Evolutionary conservation across 306 rosid species (phyloP).

Genomic region (Carpinus viminea): DNA sequence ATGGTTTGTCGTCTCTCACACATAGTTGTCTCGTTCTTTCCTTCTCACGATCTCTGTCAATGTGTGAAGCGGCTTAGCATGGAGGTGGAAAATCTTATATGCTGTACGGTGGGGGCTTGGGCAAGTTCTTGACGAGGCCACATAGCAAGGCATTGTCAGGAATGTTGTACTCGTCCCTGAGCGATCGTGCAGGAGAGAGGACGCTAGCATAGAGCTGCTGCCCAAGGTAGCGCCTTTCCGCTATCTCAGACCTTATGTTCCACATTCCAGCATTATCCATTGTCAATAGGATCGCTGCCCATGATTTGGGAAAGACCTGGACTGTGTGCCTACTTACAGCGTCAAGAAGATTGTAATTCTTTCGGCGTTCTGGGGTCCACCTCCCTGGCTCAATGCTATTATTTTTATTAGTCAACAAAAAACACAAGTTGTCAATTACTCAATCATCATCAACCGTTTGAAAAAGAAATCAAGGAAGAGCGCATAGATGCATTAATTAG

Average conservation of each 20-base stretch:
- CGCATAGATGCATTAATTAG: background rate
- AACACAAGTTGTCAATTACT: background rate
- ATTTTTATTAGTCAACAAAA: background rate
- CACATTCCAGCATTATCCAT: conserved; percentile 70
- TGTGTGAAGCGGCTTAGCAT: background rate
- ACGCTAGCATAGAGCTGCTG: conserved; percentile 64
- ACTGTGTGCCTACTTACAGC: conserved; percentile 74
- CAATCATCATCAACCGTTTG: background rate
- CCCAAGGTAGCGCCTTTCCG: conserved; percentile 66
- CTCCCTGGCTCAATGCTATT: conserved; percentile 68
- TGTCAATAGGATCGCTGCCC: conserved; percentile 60
- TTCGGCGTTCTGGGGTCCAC: conserved; percentile 65
- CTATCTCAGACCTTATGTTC: conserved; percentile 59
- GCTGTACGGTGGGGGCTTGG: conserved; percentile 44
- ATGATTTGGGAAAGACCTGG: conserved; percentile 72
- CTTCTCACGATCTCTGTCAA: background rate
- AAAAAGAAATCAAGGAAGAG: background rate
- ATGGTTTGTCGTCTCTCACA: background rate
- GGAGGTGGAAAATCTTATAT: conserved; percentile 1
- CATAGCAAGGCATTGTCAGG: conserved; percentile 42
- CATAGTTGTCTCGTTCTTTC: background rate
- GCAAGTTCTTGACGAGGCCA: conserved; percentile 43
- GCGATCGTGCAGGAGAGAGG: conserved; percentile 42
- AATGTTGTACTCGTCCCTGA: conserved; percentile 66
- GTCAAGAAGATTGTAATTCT: conserved; percentile 64